Evolutionary conservation across 768 basidiomycete genomes (phyloP).

Genomic region (Mycena filopes): DNA sequence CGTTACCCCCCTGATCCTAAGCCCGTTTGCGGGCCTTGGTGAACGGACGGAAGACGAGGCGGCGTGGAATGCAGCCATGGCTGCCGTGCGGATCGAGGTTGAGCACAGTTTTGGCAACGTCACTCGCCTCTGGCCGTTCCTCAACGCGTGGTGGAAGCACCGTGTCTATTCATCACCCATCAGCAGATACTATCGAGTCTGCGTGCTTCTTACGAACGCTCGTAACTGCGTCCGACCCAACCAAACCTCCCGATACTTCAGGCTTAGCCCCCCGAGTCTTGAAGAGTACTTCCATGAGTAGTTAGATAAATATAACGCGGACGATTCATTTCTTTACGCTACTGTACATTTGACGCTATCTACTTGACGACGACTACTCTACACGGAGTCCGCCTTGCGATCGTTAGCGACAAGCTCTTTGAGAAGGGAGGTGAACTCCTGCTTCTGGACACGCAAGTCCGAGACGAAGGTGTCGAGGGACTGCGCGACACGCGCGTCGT

Average conservation of each 20-base stretch:
- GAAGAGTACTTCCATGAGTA: constrained; percentile 23
- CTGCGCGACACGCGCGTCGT: constrained; percentile 8
- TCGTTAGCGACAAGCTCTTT: background rate
- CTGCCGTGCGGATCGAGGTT: constrained; percentile 34
- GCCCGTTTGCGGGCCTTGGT: constrained; percentile 31
- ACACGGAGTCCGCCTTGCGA: background rate
- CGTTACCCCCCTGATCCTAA: constrained; percentile 25
- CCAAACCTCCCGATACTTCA: constrained; percentile 36
- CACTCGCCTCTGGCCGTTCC: constrained; percentile 36
- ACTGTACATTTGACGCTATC: background rate
- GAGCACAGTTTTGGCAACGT: constrained; percentile 42
- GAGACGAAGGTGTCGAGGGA: constrained; percentile 8
- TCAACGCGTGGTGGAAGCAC: constrained; percentile 37
- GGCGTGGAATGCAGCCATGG: constrained; percentile 42
- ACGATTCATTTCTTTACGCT: background rate
- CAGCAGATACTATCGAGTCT: constrained; percentile 40
- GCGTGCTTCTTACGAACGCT: constrained; percentile 38
- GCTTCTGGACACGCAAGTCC: background rate
- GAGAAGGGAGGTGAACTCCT: constrained; percentile 1
- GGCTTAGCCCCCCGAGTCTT: constrained; percentile 30
- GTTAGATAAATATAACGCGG: background rate
- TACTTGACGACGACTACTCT: no score
- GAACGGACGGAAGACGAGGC: constrained; percentile 34
- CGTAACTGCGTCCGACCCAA: constrained; percentile 39
- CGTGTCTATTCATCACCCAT: constrained; percentile 34